A percentile compares a stretch with the other conserved stretches of the same genome.
phyloP scores from a whole-genome alignment of 495 filamentous ascomycete species.

The Neohortaea acidophila region DNA sequence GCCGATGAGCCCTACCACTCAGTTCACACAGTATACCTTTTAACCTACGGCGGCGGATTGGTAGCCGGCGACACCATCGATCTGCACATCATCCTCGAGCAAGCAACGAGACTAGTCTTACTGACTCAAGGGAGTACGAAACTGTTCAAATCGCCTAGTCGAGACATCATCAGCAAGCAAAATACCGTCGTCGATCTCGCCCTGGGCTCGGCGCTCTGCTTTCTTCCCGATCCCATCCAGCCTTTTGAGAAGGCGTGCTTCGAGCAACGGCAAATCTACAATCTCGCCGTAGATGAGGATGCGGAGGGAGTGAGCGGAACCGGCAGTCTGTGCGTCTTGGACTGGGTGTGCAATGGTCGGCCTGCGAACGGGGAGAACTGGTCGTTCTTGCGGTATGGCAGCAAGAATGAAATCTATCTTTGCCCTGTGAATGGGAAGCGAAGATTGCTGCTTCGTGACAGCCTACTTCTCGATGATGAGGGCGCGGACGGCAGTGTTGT shows the following conservation, averaged over 20 bases:
- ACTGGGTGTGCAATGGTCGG: slow-evolving; percentile 88
- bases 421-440: slow-evolving; percentile 25
- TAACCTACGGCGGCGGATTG: slow-evolving; percentile 89
- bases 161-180: slow-evolving; percentile 38
- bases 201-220: slow-evolving; percentile 53
- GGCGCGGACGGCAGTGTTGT: slow-evolving; percentile 26
- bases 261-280: slow-evolving; percentile 65
- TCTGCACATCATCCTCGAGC: slow-evolving; percentile 50
- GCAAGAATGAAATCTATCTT: slow-evolving; percentile 75
- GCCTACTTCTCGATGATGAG: slow-evolving; percentile 53
- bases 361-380: slow-evolving; percentile 78
- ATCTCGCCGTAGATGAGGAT: slow-evolving; percentile 29
- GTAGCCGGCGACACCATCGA: slow-evolving; percentile 71
- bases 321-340: slow-evolving; percentile 61
- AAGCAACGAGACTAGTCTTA: slow-evolving; percentile 54
- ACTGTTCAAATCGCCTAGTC: slow-evolving; percentile 62
- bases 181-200: slow-evolving; percentile 46
- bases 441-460: slow-evolving; percentile 66
- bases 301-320: too few species aligned
- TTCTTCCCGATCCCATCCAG: slow-evolving; percentile 88
- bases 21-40: slow-evolving; percentile 62
- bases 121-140: slow-evolving; percentile 94
- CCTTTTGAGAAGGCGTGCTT: slow-evolving; percentile 71
- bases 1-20: slow-evolving; percentile 26
- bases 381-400: slow-evolving; percentile 60